Conservation (phyloP, 148 eudicot species). For the Rhododendron vialii region DNA sequence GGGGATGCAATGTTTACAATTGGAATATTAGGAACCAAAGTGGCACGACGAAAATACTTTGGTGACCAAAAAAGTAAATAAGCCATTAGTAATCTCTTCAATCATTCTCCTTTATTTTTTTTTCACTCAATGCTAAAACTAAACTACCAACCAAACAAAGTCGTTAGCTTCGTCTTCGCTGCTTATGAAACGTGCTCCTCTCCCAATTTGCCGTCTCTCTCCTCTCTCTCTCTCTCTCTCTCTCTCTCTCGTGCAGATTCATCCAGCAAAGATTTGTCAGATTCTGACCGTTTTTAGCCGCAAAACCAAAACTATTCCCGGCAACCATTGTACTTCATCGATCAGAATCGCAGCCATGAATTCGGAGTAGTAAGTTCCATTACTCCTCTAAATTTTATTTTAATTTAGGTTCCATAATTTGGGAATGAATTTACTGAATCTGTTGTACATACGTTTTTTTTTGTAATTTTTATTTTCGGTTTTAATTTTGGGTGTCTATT, state of each 20-base stretch:
- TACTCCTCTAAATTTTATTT: neutral
- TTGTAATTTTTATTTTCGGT: neutral
- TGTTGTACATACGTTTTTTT: neutral
- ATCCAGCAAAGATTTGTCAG: neutral
- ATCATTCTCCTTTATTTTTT: no score
- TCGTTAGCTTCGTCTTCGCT: neutral
- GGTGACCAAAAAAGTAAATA: no score
- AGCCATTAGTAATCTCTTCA: no score
- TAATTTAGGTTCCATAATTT: neutral
- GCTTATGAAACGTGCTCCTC: neutral
- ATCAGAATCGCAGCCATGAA: slow-evolving; percentile 12
- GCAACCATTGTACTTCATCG: neutral
- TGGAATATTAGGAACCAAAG: no score
- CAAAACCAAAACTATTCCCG: neutral
- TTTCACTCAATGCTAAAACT: no score
- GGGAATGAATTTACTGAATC: neutral
- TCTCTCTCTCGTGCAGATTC: neutral
- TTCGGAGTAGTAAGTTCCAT: slow-evolving; percentile 18
- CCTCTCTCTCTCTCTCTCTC: neutral
- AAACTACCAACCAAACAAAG: no score
- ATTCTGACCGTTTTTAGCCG: slow-evolving; percentile 1
- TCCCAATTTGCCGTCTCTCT: neutral
- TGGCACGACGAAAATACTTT: no score
- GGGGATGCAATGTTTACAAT: no score
- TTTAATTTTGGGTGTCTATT: neutral